These are phyloP conservation scores for Sclerotinia sclerotiorum DNA, from an alignment of 2,329 filamentous ascomycete genomes.

Conservation along the genomic window DNA sequence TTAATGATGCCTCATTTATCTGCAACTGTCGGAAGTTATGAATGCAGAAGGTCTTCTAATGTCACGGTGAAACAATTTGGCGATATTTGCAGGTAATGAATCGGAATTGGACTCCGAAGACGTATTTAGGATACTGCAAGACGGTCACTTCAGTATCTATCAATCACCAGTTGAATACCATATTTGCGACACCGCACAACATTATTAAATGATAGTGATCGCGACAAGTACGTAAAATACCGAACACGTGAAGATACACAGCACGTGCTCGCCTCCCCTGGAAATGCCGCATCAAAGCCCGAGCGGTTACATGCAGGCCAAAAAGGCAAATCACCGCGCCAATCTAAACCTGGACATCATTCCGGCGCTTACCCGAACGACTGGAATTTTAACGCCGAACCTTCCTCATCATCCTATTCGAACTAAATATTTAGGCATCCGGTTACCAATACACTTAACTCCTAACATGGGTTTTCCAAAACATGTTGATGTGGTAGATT, in stretches of 20 bases:
- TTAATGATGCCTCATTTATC: not conserved
- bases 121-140: not conserved
- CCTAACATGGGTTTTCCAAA: not conserved
- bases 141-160: not conserved
- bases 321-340: not conserved
- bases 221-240: not conserved
- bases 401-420: not conserved
- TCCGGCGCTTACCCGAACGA: not conserved
- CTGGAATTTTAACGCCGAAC: not conserved
- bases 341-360: slow-evolving; percentile 2
- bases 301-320: slow-evolving; percentile 8
- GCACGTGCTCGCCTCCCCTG: not conserved
- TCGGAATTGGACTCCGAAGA: not conserved
- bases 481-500: not conserved
- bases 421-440: not conserved
- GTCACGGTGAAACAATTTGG: slow-evolving; percentile 2
- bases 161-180: not conserved
- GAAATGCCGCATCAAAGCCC: not conserved
- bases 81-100: not conserved
- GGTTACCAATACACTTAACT: not conserved
- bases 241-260: not conserved
- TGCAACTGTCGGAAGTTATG: not conserved
- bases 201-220: not conserved
- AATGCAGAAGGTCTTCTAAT: not conserved
- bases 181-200: not conserved